Evolutionary conservation across 805 yeast genomes (phyloP), one percentile per base, ranked within the genome.

Genomic region (Pichia thaimueangensis): DNA sequence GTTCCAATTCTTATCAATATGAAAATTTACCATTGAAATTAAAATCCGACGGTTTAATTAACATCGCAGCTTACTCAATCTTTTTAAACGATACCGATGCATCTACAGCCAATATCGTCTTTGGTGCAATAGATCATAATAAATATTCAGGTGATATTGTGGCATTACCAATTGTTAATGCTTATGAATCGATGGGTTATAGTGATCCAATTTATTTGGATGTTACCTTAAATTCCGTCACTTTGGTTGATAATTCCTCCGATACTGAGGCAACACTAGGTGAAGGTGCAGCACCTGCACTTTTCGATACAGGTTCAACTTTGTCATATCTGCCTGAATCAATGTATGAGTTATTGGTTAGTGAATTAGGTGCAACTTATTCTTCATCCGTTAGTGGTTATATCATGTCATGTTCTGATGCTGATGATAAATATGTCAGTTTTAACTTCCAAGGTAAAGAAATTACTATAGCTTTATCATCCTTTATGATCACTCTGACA

Each of bases 41-140:
- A 12, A 32, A 32, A 20, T 17, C 95, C 0, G 50, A 67, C 37
- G 88, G 88, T 0, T 53, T 73, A 34, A 82, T 78, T 47, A 51
- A 70, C 35, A 68, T 70, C 38, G 67, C 67, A 30, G 73, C 74
- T 1, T 85, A 80, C 57, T 82, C 91, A 0, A 63, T 85, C 42
- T 82, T 66, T 53, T 67, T 85, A 60, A 72, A 78, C 50, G 60
- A 63, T 4, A 23, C 40, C 16, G 59, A 59, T 30, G 63, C 74
- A 1, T 35, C 52, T 5, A 47, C 65, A 1, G 89, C 87, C 10
- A 58, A 68, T 11, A 64, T 83, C 15, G 58, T 83, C 36, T 83
- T 83, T 63, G 89, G 93, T 38, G 93, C 81, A 27, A 71, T 79
- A 23, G 93, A 83, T 53, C 74, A 71, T 47, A 69, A 74, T 34